Evolutionary conservation across 805 yeast species (phyloP).

Genomic region (Isabelozyma heimii): DNA sequence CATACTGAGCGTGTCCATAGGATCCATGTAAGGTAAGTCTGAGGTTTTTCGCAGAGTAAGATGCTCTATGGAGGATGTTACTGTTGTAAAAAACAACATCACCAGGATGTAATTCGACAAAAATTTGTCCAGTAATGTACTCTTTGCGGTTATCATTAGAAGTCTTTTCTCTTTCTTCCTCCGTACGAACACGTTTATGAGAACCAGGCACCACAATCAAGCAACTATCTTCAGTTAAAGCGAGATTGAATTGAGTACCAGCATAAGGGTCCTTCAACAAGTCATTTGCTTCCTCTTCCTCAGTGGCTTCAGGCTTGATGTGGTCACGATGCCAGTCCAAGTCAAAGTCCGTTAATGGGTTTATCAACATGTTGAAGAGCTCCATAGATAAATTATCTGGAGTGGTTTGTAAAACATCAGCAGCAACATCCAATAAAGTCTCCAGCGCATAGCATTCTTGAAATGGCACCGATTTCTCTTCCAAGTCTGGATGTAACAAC

Average conservation of each 20-base stretch:
- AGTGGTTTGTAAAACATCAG: conserved; percentile 42
- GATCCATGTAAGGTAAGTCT: conserved; percentile 51
- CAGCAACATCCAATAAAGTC: conserved; percentile 35
- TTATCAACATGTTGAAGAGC: conserved; percentile 50
- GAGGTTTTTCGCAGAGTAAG: conserved; percentile 33
- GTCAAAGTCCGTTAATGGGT: conserved; percentile 52
- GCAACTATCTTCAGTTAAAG: conserved; percentile 45
- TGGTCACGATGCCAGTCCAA: conserved; percentile 54
- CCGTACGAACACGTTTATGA: conserved; percentile 44
- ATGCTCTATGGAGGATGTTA: conserved; percentile 49
- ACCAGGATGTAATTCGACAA: conserved; percentile 45
- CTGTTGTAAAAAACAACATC: conserved; percentile 50
- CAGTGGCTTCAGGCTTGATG: conserved; percentile 44
- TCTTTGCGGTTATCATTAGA: conserved; percentile 29
- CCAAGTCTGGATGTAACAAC: conserved; percentile 45
- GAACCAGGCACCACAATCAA: conserved; percentile 49
- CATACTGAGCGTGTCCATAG: conserved; percentile 43
- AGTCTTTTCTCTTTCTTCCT: conserved; percentile 41
- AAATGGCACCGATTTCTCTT: conserved; percentile 31
- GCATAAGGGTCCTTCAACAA: conserved; percentile 39
- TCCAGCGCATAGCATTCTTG: conserved; percentile 40
- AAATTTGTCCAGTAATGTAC: conserved; percentile 36
- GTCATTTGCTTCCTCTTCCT: conserved; percentile 42
- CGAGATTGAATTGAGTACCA: conserved; percentile 52
- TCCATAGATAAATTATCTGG: conserved; percentile 42